Evolutionary conservation across 768 basidiomycete species (phyloP), one percentile per base, ranked within the genome.

Genomic region (Russula lepida): DNA sequence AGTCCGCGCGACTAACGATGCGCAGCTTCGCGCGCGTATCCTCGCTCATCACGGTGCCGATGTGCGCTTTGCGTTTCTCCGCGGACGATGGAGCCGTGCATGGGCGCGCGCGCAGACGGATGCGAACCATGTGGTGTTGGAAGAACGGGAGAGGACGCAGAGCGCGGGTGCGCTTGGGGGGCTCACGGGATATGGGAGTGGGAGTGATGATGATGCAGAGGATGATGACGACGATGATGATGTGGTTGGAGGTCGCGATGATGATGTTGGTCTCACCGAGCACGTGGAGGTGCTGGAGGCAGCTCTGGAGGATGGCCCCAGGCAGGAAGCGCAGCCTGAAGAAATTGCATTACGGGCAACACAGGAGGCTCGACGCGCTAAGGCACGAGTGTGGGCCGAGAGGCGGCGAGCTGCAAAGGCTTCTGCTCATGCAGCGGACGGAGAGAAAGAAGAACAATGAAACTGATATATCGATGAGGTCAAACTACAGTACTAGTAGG

Each of bases 1-100:
- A 33, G 69, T 79, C 27, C 73, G 82, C 7, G 88, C 92, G 1
- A 83, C 86, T 1, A 92, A 94, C 67, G 81, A 89, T 17, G 82
- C 85, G 0, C 84, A 92, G 64, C 78, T 95, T 25, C 92, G 94
- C 71, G 84, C 93, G 79, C 82, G 92, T 6, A 93, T 97, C 67
- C 76, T 95, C 17, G 86, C 93, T 11, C 92, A 95, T 66, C 82
- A 95, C 68, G 87, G 90, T 0, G 74, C 77, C 13, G 92, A 95
- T 70, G 74, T 76, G 48, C 80, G 89, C 6, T 95, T 97, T 68
- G 82, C 85, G 1, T 95, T 95, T 71, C 71, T 95, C 48, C 79
- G 84, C 35, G 92, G 92, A 2, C 75, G 89, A 25, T 93, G 88
- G 85, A 77, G 78, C 57, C 73, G 73, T 2, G 75, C 79, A 4